Percentiles rank a stretch among this genome's conserved stretches.
phyloP scores from a whole-genome alignment of 164 flowering plant species.

The Liriodendron chinense region DNA sequence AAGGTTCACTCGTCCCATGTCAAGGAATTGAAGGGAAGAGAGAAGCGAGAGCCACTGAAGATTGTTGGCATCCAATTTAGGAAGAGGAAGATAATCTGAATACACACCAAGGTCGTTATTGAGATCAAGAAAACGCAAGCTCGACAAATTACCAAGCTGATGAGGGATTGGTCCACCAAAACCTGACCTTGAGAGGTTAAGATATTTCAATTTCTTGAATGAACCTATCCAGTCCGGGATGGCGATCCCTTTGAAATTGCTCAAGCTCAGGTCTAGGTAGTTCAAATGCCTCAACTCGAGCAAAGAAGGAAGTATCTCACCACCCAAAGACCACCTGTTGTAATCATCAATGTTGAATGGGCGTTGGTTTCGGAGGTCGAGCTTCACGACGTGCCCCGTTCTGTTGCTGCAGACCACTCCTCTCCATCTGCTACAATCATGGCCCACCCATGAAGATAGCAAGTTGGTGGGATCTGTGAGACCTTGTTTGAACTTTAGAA shows the following conservation, averaged over 20 bases:
- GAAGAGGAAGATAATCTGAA: too few species aligned
- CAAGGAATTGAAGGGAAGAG: background rate
- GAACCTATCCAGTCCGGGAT: slow-evolving; percentile 17
- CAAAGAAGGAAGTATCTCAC: slow-evolving; percentile 12
- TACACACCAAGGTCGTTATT: background rate
- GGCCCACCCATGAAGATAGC: slow-evolving; percentile 9
- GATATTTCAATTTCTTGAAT: background rate
- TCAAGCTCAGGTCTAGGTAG: slow-evolving; percentile 10
- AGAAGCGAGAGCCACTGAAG: slow-evolving; percentile 13
- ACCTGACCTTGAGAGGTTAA: slow-evolving; percentile 7
- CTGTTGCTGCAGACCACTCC: slow-evolving; percentile 7
- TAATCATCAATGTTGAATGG: background rate
- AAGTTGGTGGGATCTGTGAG: background rate
- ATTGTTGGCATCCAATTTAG: background rate
- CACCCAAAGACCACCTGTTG: background rate
- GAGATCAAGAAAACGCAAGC: slow-evolving; percentile 8
- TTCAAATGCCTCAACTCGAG: slow-evolving; percentile 11
- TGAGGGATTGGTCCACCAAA: slow-evolving; percentile 12
- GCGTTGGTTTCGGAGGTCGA: slow-evolving; percentile 3
- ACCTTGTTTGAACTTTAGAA: slow-evolving; percentile 4
- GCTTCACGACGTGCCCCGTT: slow-evolving; percentile 10
- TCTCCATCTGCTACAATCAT: slow-evolving; percentile 13
- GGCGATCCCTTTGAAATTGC: background rate
- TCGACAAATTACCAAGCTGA: slow-evolving; percentile 17
- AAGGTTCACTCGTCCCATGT: slow-evolving; percentile 1